Evolutionary conservation across 495 filamentous ascomycete species (phyloP).

Genomic region (Penicillium bialowiezense): DNA sequence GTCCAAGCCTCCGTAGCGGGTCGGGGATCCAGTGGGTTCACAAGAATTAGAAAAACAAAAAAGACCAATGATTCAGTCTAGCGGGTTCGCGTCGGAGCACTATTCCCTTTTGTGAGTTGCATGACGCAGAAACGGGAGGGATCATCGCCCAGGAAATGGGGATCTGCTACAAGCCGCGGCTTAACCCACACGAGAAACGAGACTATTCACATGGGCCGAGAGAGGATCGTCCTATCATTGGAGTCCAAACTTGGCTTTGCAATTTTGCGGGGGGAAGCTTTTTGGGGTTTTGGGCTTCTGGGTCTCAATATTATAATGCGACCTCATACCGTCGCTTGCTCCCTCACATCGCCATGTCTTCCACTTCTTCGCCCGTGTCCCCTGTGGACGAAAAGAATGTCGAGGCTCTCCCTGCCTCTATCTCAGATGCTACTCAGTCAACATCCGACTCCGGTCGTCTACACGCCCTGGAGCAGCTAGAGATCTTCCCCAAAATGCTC

Average conservation of each 20-base stretch:
- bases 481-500: conserved; percentile 41
- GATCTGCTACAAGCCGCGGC: conserved; percentile 29
- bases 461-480: conserved; percentile 32
- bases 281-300: neutral
- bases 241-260: neutral
- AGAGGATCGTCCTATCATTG: conserved; percentile 4
- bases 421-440: neutral
- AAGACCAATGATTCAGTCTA: conserved; percentile 5
- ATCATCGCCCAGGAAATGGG: conserved; percentile 22
- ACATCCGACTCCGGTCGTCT: conserved; percentile 21
- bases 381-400: conserved; percentile 20
- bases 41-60: neutral
- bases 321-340: neutral
- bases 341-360: conserved; percentile 6
- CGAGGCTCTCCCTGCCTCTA: neutral
- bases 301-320: neutral
- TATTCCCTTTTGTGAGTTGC: conserved; percentile 11
- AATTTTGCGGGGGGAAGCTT: conserved; percentile 4
- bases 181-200: neutral
- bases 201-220: conserved; percentile 8
- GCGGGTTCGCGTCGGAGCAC: conserved; percentile 16
- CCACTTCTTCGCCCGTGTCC: conserved; percentile 18
- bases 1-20: conserved; percentile 3
- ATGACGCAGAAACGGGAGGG: conserved; percentile 9
- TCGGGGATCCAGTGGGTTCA: neutral